These are phyloP conservation scores for Plasmodium knowlesi DNA, from an alignment of 169 alveolate genomes.

Conservation along the genomic window DNA sequence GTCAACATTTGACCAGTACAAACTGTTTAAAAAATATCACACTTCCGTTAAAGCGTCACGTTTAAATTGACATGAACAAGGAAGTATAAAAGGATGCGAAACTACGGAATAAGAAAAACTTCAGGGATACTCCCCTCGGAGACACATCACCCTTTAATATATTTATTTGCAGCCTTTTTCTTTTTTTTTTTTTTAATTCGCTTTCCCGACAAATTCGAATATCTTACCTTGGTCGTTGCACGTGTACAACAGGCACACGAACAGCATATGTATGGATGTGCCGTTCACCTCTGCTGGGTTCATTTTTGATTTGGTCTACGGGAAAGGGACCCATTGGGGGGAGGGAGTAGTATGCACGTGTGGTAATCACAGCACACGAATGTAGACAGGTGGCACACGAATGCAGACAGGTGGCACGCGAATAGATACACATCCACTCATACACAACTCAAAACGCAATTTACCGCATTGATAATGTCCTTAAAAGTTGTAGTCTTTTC, in stretches of 20 bases:
- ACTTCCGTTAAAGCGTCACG: neutral
- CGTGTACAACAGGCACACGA: slow-evolving; percentile 62
- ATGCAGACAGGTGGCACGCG: neutral
- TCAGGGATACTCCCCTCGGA: neutral
- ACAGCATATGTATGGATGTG: slow-evolving; percentile 66
- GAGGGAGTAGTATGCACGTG: neutral
- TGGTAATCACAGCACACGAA: neutral
- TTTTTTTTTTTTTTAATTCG: neutral
- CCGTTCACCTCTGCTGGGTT: slow-evolving; percentile 48
- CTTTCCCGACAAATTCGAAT: neutral
- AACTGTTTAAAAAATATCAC: neutral
- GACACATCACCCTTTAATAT: neutral
- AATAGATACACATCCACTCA: neutral
- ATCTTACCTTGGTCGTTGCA: slow-evolving; percentile 71
- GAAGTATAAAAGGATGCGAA: neutral
- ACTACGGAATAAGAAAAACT: neutral
- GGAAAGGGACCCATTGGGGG: neutral
- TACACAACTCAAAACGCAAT: neutral
- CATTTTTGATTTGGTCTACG: slow-evolving; percentile 38
- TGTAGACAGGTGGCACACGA: neutral
- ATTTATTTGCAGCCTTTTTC: neutral
- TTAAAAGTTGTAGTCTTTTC: slow-evolving; percentile 65
- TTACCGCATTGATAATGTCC: slow-evolving; percentile 43
- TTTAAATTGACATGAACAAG: neutral
- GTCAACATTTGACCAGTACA: neutral